Evolutionary conservation across 176 grass and related monocot genomes (phyloP), one percentile per base, ranked within the genome.

Genomic region (Hordeum marinum): DNA sequence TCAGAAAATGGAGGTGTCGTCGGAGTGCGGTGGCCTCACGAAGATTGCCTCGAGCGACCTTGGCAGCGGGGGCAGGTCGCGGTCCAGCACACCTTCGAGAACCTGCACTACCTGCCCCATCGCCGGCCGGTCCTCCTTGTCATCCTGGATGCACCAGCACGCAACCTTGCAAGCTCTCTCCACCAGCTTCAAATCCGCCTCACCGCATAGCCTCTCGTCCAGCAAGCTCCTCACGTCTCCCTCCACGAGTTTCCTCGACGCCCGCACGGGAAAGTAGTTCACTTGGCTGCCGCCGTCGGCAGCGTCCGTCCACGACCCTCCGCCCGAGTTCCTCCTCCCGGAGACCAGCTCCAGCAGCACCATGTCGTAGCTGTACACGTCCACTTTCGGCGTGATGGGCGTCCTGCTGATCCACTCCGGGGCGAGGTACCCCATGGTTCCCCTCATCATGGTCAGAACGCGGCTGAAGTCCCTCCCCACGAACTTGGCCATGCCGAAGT

Each of bases 111-210:
- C 87, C 18, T 89, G 74, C 0, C 54, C 84, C 87, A 92, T 92
- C 3, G 87, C 72, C 46, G 87, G 87, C 69, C 90, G 77, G 20
- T 29, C 54, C 4, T 1, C 85, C 25, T 92, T 87, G 4, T 77
- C 87, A 24, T 92, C 87, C 52, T 92, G 90, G 78, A 92, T 89
- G 76, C 90, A 89, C 90, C 90, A 92, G 34, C 50, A 92, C 2
- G 87, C 87, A 4, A 81, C 50, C 57, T 87, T 92, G 77, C 87
- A 92, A 8, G 77, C 80, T 14, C 76, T 87, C 48, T 86, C 87
- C 2, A 92, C 58, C 68, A 87, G 87, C 77, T 77, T 25, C 0
- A 76, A 14, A 20, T 86, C 15, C 0, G 83, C 87, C 1, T 81
- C 75, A 0, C 79, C 87, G 0, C 6, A 11, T 23, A 92, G 36